Evolutionary conservation across 116 monocot species (phyloP).

Genomic region (Zostera marina): DNA sequence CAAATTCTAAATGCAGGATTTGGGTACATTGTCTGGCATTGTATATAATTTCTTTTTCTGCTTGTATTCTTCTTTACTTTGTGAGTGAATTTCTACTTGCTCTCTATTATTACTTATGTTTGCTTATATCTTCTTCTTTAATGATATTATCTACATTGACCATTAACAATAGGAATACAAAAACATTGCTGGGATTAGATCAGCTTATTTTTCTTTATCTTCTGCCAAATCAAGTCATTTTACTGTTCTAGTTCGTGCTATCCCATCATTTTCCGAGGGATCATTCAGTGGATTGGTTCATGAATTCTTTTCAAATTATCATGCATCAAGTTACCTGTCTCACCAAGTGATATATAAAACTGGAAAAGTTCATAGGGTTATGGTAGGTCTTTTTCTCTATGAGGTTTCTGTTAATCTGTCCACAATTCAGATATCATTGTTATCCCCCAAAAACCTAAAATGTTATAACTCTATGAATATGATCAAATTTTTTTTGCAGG

Average conservation of each 20-base stretch:
- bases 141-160: background rate
- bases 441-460: background rate
- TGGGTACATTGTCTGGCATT: slow-evolving; percentile 81
- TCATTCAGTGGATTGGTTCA: slow-evolving; percentile 35
- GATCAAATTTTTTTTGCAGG: slow-evolving; percentile 18
- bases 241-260: slow-evolving; percentile 75
- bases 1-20: slow-evolving; percentile 40
- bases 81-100: slow-evolving; percentile 18
- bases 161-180: slow-evolving; percentile 53
- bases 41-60: slow-evolving; percentile 67
- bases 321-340: slow-evolving; percentile 73
- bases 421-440: background rate
- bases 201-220: slow-evolving; percentile 33
- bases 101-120: background rate
- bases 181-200: slow-evolving; percentile 44
- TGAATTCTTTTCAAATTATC: slow-evolving; percentile 69
- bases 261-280: slow-evolving; percentile 35
- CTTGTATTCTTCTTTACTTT: slow-evolving; percentile 67
- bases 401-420: slow-evolving; percentile 5
- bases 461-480: too few relatives aligned
- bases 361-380: slow-evolving; percentile 56
- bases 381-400: slow-evolving; percentile 29
- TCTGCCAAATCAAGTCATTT: slow-evolving; percentile 67
- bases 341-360: slow-evolving; percentile 64
- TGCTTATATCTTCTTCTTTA: background rate